Evolutionary conservation across 2,329 filamentous ascomycete species (phyloP), one percentile per base, ranked within the genome.

Genomic region (Byssoonygena ceratinophila): DNA sequence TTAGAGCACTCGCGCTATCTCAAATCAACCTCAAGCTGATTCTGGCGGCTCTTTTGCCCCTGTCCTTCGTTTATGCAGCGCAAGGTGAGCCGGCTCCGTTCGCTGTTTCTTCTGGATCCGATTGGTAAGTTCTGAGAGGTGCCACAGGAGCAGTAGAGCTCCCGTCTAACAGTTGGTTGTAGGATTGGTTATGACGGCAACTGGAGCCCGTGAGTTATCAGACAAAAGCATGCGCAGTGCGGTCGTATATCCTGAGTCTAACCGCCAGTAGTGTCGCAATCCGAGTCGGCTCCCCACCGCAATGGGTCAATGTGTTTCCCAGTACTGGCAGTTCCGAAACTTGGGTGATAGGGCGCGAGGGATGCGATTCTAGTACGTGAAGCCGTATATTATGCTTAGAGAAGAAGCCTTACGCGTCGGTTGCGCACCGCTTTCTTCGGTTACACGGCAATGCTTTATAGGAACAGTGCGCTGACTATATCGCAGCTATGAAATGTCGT

Each of bases 231-330:
- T 18, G 4, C 12, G 8, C 14, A 3, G 14, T 11, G 20, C 6
- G 14, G 12, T 22, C 16, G 14, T 34, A n/a, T 20, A 27, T n/a
- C 14, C 3, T 18, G 31, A 31, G 29, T 39, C 31, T 44, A 27
- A 51, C 27, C 16, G 16, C 8, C 14, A 34, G 4, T 29, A 58
- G 56, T 18, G 52, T 63, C 31, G 59, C 52, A 23, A 61, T 65
- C 45, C 58, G 61, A 20, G 60, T 64, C 27, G 63, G 63, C 29
- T 58, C 58, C 16, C 63, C 63, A 14, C 54, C 61, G 46, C 63
- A 66, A 57, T 64, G 59, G 58, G 39, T 66, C 18, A 57, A 55
- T n/a, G 55, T 65, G 11, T 53, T 65, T 36, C 63, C 63, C 20
- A 63, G 55, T 47, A 66, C 63, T 23, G 52, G 60, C n/a, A 57